These are phyloP conservation scores for Metarhizium robertsii DNA, from an alignment of 2,329 filamentous ascomycete genomes.

Conservation along the genomic window DNA sequence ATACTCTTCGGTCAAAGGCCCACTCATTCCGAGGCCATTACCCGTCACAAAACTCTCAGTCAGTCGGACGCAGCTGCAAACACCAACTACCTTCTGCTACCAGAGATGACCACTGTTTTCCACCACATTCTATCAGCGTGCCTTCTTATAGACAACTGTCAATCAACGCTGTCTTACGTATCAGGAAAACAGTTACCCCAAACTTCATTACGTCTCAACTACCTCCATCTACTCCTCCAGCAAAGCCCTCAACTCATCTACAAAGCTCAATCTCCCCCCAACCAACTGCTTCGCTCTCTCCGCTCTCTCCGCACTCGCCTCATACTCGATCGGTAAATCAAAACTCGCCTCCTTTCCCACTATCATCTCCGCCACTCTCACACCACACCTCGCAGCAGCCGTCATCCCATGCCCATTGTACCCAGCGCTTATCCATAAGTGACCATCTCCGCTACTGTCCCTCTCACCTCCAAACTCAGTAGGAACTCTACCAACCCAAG, in stretches of 20 bases:
- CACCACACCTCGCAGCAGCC: constrained; percentile 56
- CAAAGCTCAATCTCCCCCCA: constrained; percentile 8
- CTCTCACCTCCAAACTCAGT: constrained; percentile 33
- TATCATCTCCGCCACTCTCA: constrained; percentile 54
- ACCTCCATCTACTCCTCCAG: not conserved
- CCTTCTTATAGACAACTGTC: not conserved
- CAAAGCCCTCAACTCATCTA: constrained; percentile 3
- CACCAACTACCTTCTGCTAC: too few species aligned
- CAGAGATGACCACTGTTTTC: too few species aligned
- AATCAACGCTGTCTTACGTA: not conserved
- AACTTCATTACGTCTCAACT: not conserved
- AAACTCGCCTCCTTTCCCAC: constrained; percentile 28
- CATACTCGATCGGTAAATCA: constrained; percentile 34
- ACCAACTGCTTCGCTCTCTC: constrained; percentile 11
- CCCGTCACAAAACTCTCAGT: not conserved
- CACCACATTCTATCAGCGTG: not conserved
- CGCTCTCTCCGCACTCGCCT: constrained; percentile 24
- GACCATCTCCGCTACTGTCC: constrained; percentile 26
- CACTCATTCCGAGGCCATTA: not conserved
- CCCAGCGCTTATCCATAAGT: constrained; percentile 52
- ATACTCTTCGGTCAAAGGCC: not conserved
- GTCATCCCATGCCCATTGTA: constrained; percentile 75
- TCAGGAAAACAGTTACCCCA: not conserved
- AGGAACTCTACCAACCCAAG: constrained; percentile 65
- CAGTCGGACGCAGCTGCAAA: not conserved